These are phyloP conservation scores for Coffea humblotiana DNA, from an alignment of 305 asterid genomes.

Conservation along the genomic window DNA sequence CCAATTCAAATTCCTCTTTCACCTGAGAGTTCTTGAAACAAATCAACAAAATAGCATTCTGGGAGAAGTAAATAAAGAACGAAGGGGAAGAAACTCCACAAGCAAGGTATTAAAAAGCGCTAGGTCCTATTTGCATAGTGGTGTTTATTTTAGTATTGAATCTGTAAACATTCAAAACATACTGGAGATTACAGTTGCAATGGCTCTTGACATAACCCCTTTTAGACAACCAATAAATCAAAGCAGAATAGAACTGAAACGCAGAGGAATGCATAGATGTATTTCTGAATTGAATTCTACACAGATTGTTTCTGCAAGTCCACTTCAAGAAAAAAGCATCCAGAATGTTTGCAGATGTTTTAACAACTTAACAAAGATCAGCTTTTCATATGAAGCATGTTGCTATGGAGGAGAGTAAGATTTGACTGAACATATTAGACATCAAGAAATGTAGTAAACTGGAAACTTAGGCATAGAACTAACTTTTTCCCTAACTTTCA, in stretches of 20 bases:
- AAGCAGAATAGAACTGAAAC: not conserved
- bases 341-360: not conserved
- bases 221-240: not conserved
- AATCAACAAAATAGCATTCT: not conserved
- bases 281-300: no score
- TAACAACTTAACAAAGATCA: not conserved
- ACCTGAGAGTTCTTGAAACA: conserved; percentile 51
- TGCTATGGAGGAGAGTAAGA: not conserved
- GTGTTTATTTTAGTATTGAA: not conserved
- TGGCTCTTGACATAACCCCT: not conserved
- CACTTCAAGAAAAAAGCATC: not conserved
- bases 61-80: not conserved
- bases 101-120: not conserved
- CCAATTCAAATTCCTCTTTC: conserved; percentile 85
- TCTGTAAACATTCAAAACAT: not conserved
- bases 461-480: not conserved
- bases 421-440: not conserved
- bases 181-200: not conserved
- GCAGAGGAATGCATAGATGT: not conserved
- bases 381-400: not conserved
- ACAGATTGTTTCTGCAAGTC: not conserved
- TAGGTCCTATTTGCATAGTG: no score
- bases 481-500: not conserved
- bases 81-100: not conserved
- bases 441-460: not conserved